Percentiles rank a stretch among this genome's conserved stretches.
phyloP scores from a whole-genome alignment of 768 basidiomycete genomes.

The Lentinus tigrinus region DNA sequence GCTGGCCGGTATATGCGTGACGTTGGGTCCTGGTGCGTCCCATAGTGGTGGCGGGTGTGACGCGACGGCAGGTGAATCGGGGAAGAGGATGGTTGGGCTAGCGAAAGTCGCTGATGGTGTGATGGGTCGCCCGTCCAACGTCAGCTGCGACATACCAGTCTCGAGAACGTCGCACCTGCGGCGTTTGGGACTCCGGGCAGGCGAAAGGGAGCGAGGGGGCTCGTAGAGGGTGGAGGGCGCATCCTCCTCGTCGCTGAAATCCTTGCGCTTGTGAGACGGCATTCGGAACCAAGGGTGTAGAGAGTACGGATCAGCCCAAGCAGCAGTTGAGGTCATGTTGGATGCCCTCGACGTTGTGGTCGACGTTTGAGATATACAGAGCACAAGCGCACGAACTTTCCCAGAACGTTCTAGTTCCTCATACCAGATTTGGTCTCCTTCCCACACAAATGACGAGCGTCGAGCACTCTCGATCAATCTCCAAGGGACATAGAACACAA shows the following conservation, averaged over 20 bases:
- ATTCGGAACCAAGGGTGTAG: slow-evolving; percentile 46
- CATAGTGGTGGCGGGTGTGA: slow-evolving; percentile 1
- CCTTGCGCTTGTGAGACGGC: slow-evolving; percentile 42
- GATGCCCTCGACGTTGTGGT: not conserved
- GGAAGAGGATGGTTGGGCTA: slow-evolving; percentile 1
- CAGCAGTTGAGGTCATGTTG: slow-evolving; percentile 31
- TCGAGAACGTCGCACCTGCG: slow-evolving; percentile 51
- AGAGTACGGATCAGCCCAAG: slow-evolving; percentile 33
- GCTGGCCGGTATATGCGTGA: slow-evolving; percentile 1
- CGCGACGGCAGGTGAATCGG: not conserved
- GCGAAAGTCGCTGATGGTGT: not conserved
- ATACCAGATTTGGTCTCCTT: not conserved
- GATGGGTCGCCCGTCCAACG: slow-evolving; percentile 23
- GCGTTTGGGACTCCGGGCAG: slow-evolving; percentile 38
- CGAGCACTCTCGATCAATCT: not conserved
- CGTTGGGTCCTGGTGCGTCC: not conserved
- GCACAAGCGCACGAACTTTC: slow-evolving; percentile 11
- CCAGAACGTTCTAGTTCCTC: slow-evolving; percentile 17
- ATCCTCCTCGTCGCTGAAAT: slow-evolving; percentile 18
- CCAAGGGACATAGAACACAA: not conserved
- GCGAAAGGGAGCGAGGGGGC: slow-evolving; percentile 14
- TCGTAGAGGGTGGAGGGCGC: slow-evolving; percentile 13
- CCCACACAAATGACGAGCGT: not conserved
- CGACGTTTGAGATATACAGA: not conserved
- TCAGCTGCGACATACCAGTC: slow-evolving; percentile 55